Evolutionary conservation across 1,284 basidiomycete species (phyloP).

Genomic region (Ceratobasidium theobromae): DNA sequence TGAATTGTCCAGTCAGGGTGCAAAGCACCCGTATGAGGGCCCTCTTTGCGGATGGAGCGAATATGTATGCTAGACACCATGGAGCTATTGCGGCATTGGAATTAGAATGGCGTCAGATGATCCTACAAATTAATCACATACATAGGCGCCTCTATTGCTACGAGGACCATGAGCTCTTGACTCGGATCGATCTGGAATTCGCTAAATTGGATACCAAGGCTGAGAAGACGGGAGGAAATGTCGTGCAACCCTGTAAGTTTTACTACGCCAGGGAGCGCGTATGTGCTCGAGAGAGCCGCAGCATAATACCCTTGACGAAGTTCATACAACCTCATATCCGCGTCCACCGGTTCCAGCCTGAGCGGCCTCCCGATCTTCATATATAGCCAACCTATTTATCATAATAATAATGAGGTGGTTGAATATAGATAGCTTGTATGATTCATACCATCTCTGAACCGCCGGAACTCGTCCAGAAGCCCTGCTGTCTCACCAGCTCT

Average conservation of each 20-base stretch:
- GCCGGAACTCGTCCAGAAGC: constrained; percentile 5
- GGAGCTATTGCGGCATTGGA: neutral
- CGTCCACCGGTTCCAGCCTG: neutral
- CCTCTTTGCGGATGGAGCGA: neutral
- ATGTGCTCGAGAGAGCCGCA: constrained; percentile 2
- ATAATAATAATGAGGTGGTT: neutral
- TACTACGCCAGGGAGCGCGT: constrained; percentile 1
- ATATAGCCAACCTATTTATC: constrained; percentile 11
- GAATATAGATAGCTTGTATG: neutral
- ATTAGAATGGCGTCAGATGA: neutral
- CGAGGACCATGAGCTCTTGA: constrained; percentile 8
- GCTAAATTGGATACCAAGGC: constrained; percentile 14
- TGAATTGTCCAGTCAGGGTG: constrained; percentile 24
- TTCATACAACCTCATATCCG: constrained; percentile 20
- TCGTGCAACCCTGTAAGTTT: constrained; percentile 2
- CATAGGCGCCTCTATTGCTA: constrained; percentile 3
- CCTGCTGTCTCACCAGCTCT: neutral
- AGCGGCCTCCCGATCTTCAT: constrained; percentile 5
- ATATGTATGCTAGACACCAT: constrained; percentile 6
- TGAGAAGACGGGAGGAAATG: neutral
- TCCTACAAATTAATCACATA: neutral
- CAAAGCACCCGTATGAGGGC: neutral
- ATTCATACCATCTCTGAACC: constrained; percentile 12
- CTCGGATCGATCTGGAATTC: constrained; percentile 27
- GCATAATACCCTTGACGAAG: constrained; percentile 20